Evolutionary conservation across 2,329 filamentous ascomycete genomes (phyloP), one percentile per base, ranked within the genome.

Genomic region (Paecilomyces variotii): DNA sequence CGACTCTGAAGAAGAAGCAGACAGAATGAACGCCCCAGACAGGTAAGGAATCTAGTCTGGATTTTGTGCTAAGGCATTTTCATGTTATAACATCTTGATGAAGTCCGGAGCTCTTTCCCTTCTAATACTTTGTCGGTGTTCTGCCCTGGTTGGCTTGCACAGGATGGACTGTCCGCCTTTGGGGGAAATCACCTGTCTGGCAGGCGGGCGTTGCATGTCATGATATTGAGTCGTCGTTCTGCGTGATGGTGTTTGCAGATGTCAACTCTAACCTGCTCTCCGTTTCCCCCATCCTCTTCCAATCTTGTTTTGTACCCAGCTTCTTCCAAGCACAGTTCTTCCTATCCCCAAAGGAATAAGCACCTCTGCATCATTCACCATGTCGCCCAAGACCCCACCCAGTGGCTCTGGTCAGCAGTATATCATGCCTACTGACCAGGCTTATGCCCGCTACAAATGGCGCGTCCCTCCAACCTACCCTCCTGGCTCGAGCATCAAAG

Each of bases 1-100:
- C 50, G 28, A 30, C 49, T 19, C 19, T 25, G 49, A 24, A 56
- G 28, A 56, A n/a, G 26, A 45, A 27, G 34, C 14, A 4, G 54
- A 24, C n/a, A 56, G 10, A 10, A 62, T 62, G 61, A 62, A 62
- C 26, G 61, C 59, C 35, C 61, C 61, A 54, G 61, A 62, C 10
- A 61, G 61, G 61, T 62, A 28, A 52, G 50, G 14, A 3, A 52
- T 28, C 6, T 14, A 45, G 39, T 19, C n/a, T 4, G n/a, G 9
- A 45, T 19, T 2, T 45, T 14, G 4, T n/a, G n/a, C 19, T 45
- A 14, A 45, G 39, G 9, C 5, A 45, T 19, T 4, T 32, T 19
- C 5, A 9, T 45, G n/a, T 24, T 45, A n/a, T 45, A 6, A 19
- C 6, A 3, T 45, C n/a, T 19, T 19, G n/a, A 24, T 4, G 39